Evolutionary conservation across 2,329 filamentous ascomycete species (phyloP), one percentile per base, ranked within the genome.

Genomic region (Pseudogymnoascus sp.): DNA sequence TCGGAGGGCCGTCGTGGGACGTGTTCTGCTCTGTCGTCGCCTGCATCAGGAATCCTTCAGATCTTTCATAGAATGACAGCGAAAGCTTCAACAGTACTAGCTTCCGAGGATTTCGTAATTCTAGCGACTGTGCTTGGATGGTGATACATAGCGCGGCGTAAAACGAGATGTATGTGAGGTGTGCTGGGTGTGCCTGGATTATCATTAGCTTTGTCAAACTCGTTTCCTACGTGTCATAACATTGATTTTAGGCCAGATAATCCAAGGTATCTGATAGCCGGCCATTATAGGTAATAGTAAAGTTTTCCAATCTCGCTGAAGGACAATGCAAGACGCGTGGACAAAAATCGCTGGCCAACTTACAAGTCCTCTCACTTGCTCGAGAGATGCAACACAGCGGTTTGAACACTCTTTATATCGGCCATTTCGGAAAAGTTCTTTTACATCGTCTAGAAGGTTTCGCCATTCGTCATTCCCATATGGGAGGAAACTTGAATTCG

Each of bases 141-240:
- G 73, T 70, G 16, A 72, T 61, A 16, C 67, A 70, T 18, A 65
- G 67, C 5, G 71, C 72, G 14, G 68, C 67, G 60, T 69, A 73
- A 61, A 72, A 73, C n/a, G 64, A 67, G 7, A 74, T 59, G 45
- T 70, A 72, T 11, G 73, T 69, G 11, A 63, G 67, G 61, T 72
- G 68, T 4, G 73, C 60, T 33, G 71, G 68, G 33, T 72, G 69
- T 33, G 67, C 62, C 59, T 66, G 59, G 7, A 21, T 55, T 25
- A 18, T 33, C 16, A 55, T 55, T 55, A 55, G 49, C 49, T 33
- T 33, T n/a, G 49, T 14, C n/a, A 33, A 33, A 9, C 45, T 55
- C 45, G 7, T 7, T 21, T 49, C 21, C 16, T 21, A 52, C 23
- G 8, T n/a, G 14, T 3, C 33, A 21, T 55, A 11, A 14, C 28